phyloP scores from a whole-genome alignment of 148 eudicot genomes.

The Vaccinium darrowii region DNA sequence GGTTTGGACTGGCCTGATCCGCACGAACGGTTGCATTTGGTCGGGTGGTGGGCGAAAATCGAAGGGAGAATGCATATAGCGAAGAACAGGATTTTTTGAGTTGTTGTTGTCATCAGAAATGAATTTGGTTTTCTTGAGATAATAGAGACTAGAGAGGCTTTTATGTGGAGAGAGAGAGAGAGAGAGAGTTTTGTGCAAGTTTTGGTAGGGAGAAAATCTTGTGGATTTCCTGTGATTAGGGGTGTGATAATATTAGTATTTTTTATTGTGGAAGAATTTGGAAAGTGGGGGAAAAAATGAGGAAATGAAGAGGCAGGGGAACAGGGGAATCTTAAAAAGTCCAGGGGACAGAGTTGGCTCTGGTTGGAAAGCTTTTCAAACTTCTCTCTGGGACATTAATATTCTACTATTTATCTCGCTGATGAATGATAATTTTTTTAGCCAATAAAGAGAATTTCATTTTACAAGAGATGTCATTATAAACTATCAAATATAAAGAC shows the following conservation, averaged over 20 bases:
- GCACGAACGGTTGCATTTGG: slow-evolving; percentile 26
- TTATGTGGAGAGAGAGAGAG: background rate
- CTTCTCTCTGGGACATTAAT: background rate
- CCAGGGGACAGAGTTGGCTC: background rate
- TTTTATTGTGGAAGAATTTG: background rate
- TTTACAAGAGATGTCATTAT: no score
- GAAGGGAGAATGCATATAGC: background rate
- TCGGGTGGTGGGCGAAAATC: background rate
- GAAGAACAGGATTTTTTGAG: background rate
- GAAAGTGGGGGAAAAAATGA: background rate
- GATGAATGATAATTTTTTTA: no score
- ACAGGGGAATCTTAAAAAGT: background rate
- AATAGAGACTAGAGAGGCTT: background rate
- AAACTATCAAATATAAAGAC: no score
- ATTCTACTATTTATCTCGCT: no score
- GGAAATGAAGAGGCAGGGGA: background rate
- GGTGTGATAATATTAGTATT: background rate
- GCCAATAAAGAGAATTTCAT: no score
- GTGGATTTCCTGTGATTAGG: background rate
- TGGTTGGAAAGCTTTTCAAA: background rate
- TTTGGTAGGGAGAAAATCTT: background rate
- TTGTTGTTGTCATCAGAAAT: background rate
- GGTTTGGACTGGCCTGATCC: slow-evolving; percentile 15
- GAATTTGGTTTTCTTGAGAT: background rate
- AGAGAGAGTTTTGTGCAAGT: background rate